A percentile compares a stretch with the other conserved stretches of the same genome.
These are phyloP conservation scores for Colletotrichum sublineola DNA, from an alignment of 2,329 filamentous ascomycete species.

Conservation along the genomic window DNA sequence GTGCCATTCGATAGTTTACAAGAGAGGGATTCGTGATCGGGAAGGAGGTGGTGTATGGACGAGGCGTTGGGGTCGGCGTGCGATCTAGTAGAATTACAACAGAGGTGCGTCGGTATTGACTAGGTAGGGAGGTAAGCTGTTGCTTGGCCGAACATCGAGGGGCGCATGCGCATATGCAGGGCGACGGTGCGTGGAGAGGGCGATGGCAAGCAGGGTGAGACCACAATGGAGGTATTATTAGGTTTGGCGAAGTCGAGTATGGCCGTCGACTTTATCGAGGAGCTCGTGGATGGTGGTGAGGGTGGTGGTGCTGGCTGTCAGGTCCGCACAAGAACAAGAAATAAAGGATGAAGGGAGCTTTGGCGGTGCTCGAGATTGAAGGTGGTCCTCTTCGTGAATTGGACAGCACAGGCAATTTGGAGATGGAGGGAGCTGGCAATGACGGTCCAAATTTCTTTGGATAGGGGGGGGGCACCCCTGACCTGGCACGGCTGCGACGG, in stretches of 20 bases:
- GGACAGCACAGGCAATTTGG: conserved; percentile 28
- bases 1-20: conserved; percentile 58
- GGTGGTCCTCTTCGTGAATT: conserved; percentile 31
- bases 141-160: conserved; percentile 28
- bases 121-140: conserved; percentile 26
- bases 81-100: conserved; percentile 17
- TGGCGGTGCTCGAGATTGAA: neutral
- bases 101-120: neutral
- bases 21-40: conserved; percentile 7
- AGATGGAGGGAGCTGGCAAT: conserved; percentile 24
- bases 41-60: neutral
- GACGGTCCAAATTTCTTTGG: conserved; percentile 42
- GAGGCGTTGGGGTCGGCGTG: conserved; percentile 2
- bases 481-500: conserved; percentile 1
- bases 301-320: conserved; percentile 3
- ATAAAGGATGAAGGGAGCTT: neutral
- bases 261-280: neutral
- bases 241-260: neutral
- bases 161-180: conserved; percentile 42
- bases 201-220: conserved; percentile 10
- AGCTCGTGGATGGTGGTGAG: neutral
- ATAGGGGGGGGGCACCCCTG: conserved; percentile 35
- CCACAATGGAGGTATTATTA: conserved; percentile 3
- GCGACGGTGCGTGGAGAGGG: conserved; percentile 20
- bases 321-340: neutral